Conservation (phyloP, 352 stramenopile species). For the Phytophthora tentaculata region DNA sequence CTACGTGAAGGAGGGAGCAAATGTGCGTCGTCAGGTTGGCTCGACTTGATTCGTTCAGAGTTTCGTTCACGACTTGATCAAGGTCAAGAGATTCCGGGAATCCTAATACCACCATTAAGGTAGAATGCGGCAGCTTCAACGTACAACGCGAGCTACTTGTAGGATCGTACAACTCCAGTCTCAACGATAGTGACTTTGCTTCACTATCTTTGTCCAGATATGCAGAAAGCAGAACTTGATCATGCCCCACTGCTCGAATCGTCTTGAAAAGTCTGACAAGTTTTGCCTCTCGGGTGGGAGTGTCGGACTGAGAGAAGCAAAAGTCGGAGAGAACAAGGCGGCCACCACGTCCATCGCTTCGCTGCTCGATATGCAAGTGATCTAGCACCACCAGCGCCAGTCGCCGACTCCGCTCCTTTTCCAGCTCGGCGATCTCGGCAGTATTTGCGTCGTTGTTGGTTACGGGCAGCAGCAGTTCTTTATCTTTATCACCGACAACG, state of each 20-base stretch:
- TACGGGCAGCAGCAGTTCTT: constrained; percentile 27
- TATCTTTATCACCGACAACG: constrained; percentile 42
- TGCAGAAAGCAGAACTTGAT: constrained; percentile 47
- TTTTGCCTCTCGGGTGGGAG: not conserved
- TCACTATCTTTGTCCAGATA: constrained; percentile 16
- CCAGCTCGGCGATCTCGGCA: constrained; percentile 2
- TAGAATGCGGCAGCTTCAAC: constrained; percentile 13
- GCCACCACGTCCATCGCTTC: constrained; percentile 50
- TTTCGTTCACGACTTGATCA: not conserved
- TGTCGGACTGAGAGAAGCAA: constrained; percentile 11
- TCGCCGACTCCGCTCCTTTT: constrained; percentile 17
- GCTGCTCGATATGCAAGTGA: constrained; percentile 60
- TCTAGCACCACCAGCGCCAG: constrained; percentile 56
- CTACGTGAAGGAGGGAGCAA: constrained; percentile 46
- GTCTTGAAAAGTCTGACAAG: constrained; percentile 52
- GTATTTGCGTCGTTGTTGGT: not conserved
- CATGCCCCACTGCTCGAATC: constrained; percentile 42
- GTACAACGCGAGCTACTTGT: constrained; percentile 40
- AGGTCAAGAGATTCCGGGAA: constrained; percentile 12
- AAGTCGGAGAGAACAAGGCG: constrained; percentile 62
- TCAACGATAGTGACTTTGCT: constrained; percentile 4
- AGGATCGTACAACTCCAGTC: constrained; percentile 53
- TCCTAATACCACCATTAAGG: constrained; percentile 19
- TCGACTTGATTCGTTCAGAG: not conserved
- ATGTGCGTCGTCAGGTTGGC: constrained; percentile 45